Evolutionary conservation across 1,284 basidiomycete genomes (phyloP).

Genomic region (Cryptococcus floricola): DNA sequence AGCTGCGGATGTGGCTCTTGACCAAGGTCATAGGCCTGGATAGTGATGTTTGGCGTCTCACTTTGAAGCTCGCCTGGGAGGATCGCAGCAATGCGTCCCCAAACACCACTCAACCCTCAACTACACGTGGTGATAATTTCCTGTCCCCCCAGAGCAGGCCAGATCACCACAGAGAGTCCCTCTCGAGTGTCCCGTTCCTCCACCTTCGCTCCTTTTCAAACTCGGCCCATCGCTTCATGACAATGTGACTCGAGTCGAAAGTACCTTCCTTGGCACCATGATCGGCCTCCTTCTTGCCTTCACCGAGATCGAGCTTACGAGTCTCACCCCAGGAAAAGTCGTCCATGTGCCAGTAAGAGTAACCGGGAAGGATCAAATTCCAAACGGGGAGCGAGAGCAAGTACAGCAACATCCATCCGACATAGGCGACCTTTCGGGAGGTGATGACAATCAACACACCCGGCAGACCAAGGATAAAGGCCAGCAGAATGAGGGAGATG

Average conservation of each 20-base stretch:
- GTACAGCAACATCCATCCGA: constrained; percentile 97
- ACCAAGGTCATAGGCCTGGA: too few relatives aligned
- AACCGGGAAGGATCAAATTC: constrained; percentile 92
- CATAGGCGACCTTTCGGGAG: constrained; percentile 85
- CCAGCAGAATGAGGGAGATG: constrained; percentile 90
- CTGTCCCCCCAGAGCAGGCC: too few relatives aligned
- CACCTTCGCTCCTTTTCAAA: constrained; percentile 94
- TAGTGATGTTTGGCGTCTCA: too few relatives aligned
- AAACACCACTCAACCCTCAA: too few relatives aligned
- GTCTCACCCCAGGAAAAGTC: constrained; percentile 99
- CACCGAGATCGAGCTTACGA: constrained; percentile 73
- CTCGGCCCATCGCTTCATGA: constrained; percentile 99
- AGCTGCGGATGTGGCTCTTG: too few relatives aligned
- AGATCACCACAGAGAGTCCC: too few relatives aligned
- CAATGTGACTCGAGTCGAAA: constrained; percentile 92
- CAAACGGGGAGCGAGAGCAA: constrained; percentile 88
- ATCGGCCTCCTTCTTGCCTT: constrained; percentile 56
- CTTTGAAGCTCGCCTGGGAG: too few relatives aligned
- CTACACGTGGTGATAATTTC: too few relatives aligned
- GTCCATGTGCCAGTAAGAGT: constrained; percentile 98
- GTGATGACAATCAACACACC: constrained; percentile 92
- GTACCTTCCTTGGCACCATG: constrained; percentile 91
- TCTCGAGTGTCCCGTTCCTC: constrained; percentile 79
- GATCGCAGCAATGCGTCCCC: too few relatives aligned
- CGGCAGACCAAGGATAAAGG: constrained; percentile 90